These are phyloP conservation scores for Populus hybrid DNA, from an alignment of 441 rosid genomes.

Conservation along the genomic window DNA sequence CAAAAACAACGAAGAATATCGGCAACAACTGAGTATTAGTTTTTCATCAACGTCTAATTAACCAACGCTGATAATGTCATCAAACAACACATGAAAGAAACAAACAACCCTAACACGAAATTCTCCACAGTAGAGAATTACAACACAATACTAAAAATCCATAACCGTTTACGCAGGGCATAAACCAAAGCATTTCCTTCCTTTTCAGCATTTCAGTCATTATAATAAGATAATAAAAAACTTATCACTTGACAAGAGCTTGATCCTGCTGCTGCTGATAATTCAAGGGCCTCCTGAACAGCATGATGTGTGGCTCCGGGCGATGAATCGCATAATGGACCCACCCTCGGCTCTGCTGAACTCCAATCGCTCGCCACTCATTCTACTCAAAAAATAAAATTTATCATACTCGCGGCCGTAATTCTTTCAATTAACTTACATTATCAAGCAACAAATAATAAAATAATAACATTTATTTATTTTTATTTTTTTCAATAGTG, in stretches of 20 bases:
- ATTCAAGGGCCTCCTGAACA: conserved; percentile 90
- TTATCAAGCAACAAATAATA: not conserved
- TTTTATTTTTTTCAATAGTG: too few species aligned
- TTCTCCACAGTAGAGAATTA: conserved; percentile 29
- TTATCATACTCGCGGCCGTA: not conserved
- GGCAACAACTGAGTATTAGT: conserved; percentile 2
- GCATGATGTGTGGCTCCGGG: conserved; percentile 99
- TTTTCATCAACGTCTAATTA: conserved; percentile 12
- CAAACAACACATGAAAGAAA: not conserved
- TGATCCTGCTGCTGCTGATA: conserved; percentile 91
- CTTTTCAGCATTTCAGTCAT: not conserved
- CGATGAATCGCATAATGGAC: conserved; percentile 97
- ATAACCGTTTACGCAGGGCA: conserved; percentile 20
- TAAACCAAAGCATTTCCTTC: conserved; percentile 14
- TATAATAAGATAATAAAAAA: not conserved
- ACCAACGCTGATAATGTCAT: conserved; percentile 14
- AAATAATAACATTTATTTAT: too few species aligned
- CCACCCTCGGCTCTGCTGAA: conserved; percentile 99
- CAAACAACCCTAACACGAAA: conserved; percentile 12
- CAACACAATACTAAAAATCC: conserved; percentile 8
- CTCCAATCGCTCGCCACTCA: conserved; percentile 94
- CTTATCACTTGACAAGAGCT: conserved; percentile 46
- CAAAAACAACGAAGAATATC: not conserved
- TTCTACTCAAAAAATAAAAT: conserved; percentile 33
- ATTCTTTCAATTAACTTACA: not conserved